Percentiles rank a stretch among this genome's conserved stretches.
Evolutionary conservation across 2,329 filamentous ascomycete genomes (phyloP).

Genomic region (Didymella pinodella): DNA sequence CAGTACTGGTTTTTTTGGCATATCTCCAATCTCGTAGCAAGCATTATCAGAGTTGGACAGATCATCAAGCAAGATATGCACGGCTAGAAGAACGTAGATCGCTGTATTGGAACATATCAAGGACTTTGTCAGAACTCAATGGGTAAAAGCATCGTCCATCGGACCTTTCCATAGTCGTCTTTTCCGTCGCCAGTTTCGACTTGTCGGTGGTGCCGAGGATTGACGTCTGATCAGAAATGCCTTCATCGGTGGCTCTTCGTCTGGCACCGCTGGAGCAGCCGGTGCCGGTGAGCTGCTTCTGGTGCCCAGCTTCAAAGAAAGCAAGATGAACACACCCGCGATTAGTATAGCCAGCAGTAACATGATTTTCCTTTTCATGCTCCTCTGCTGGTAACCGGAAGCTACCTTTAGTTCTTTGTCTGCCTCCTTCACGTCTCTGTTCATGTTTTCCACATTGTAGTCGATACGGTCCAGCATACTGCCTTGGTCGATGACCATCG

Average conservation of each 20-base stretch:
- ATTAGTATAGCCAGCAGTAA: constrained; percentile 86
- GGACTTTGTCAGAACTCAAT: constrained; percentile 10
- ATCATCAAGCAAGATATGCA: neutral
- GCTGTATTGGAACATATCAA: constrained; percentile 27
- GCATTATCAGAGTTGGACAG: neutral
- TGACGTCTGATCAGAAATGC: constrained; percentile 28
- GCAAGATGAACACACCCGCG: constrained; percentile 84
- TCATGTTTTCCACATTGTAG: constrained; percentile 97
- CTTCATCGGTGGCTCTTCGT: constrained; percentile 32
- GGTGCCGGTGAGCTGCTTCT: constrained; percentile 42
- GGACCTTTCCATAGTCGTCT: constrained; percentile 41
- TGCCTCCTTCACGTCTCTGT: constrained; percentile 88
- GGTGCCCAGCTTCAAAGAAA: constrained; percentile 77
- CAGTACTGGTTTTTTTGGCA: neutral
- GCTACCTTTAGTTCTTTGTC: constrained; percentile 91
- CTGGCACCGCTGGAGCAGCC: constrained; percentile 27
- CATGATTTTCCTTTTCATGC: constrained; percentile 91
- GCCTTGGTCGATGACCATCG: constrained; percentile 73
- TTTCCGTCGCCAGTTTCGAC: constrained; percentile 47
- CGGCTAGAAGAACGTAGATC: neutral
- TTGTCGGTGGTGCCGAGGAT: constrained; percentile 27
- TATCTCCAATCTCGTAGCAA: neutral
- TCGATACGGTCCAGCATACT: constrained; percentile 62
- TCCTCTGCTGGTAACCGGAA: constrained; percentile 85
- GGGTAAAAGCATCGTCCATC: constrained; percentile 23